Base-by-base conservation (phyloP, 2,329 filamentous ascomycete genomes). In the Apiospora arundinis region DNA sequence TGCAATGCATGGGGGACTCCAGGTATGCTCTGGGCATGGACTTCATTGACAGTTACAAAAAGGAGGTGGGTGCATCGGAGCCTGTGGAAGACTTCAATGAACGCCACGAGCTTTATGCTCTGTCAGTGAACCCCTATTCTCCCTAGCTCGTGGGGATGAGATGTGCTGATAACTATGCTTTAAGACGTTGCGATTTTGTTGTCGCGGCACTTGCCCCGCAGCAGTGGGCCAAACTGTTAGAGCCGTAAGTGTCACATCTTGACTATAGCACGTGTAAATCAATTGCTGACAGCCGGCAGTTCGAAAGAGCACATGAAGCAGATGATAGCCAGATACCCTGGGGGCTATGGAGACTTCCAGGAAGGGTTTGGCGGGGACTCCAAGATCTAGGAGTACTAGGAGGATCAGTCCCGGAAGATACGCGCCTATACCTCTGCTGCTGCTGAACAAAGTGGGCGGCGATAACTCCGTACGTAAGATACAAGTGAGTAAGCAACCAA, bases 41-140 rank as follows among this genome's bases (percentile, higher is more conserved):
- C 7, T 75, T 75, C 11, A 70, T 76, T 32, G 52, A 74, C 21
- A 56, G 72, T 40, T 74, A 75, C 63, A 75, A 73, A 46, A 66
- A 72, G 1, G 72, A 74, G 70, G 56, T 77, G n/a, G 72, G 73
- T 1, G 72, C 74, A 28, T 77, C 76, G 1, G 78, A 81, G 67
- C 80, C 79, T 0, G 56, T 70, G n/a, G 75, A 78, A 37, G 75
- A 79, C 71, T 80, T 77, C 60, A 74, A 80, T 70, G 77, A 79
- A 71, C 74, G 80, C 1, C 75, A 79, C 68, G 73, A 74, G 16
- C 70, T 81, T 32, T 81, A 81, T 67, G 70, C 72, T 1, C 16
- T 60, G 52, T 60, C 25, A 60, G 52, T 28, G 6, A 11, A 21
- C 4, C 6, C 28, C 9, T 21, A 4, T 1, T 3, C 0, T 11